Conservation (phyloP, 2,329 filamentous ascomycete species). For the Hypoxylon sp. region DNA sequence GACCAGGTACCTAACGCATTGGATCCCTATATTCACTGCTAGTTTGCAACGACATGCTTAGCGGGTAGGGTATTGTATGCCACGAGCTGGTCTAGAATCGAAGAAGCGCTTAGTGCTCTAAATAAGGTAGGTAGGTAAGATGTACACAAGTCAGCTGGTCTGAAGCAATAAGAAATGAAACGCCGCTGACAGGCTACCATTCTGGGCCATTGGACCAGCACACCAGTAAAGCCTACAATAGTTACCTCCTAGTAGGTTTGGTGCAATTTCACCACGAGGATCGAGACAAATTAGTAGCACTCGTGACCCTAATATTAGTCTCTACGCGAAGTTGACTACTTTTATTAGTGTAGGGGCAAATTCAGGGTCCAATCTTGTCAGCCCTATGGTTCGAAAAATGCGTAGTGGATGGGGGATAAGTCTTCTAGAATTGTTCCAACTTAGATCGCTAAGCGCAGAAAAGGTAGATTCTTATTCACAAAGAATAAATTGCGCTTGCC, state of each 20-base stretch:
- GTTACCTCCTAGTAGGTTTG: constrained; percentile 3
- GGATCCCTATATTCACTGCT: constrained; percentile 5
- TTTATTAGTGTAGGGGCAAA: constrained; percentile 22
- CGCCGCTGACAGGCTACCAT: not conserved
- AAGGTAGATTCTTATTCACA: not conserved
- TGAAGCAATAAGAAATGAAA: constrained; percentile 16
- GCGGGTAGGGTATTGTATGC: constrained; percentile 1
- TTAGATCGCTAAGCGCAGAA: constrained; percentile 1
- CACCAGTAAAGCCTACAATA: not conserved
- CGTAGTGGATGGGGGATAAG: constrained; percentile 15
- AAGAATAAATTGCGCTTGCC: not conserved
- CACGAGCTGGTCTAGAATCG: constrained; percentile 20
- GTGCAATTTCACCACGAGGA: constrained; percentile 19
- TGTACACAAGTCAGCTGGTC: constrained; percentile 17
- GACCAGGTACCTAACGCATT: not conserved
- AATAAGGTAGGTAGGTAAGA: not conserved
- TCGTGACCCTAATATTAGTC: constrained; percentile 26
- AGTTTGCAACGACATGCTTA: constrained; percentile 15
- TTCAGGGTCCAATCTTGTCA: constrained; percentile 35
- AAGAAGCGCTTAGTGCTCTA: not conserved
- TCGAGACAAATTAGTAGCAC: constrained; percentile 32
- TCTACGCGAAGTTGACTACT: constrained; percentile 5
- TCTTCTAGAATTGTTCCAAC: constrained; percentile 27
- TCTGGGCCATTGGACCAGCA: constrained; percentile 8
- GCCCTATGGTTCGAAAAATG: constrained; percentile 29